Evolutionary conservation across 2,329 filamentous ascomycete species (phyloP).

Genomic region (Exophiala oligosperma): DNA sequence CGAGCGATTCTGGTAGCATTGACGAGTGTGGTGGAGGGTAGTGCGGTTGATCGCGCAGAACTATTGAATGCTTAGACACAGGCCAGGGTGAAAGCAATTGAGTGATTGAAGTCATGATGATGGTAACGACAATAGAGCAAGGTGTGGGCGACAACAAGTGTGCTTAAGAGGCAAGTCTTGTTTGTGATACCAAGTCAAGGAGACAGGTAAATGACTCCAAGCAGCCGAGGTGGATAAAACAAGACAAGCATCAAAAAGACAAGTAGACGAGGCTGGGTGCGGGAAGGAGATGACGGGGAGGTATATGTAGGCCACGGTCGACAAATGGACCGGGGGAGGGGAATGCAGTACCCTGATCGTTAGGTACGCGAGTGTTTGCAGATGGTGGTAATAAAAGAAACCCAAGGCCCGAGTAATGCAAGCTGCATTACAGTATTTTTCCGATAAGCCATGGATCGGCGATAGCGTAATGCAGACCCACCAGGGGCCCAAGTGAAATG

Average conservation of each 20-base stretch:
- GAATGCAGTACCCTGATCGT: conserved; percentile 14
- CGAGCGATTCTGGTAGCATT: conserved; percentile 16
- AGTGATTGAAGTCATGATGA: conserved; percentile 31
- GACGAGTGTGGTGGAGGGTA: conserved; percentile 23
- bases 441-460: conserved; percentile 11
- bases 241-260: conserved; percentile 8
- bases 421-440: conserved; percentile 14
- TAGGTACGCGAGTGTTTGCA: conserved; percentile 8
- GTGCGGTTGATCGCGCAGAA: conserved; percentile 29
- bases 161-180: not conserved
- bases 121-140: conserved; percentile 1
- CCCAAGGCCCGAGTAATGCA: conserved; percentile 3
- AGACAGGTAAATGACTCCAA: conserved; percentile 1
- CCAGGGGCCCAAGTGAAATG: conserved; percentile 10
- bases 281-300: conserved; percentile 13
- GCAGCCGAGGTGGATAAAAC: not conserved
- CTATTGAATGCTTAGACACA: conserved; percentile 30
- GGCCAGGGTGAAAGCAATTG: conserved; percentile 31
- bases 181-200: conserved; percentile 5
- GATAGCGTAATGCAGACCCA: conserved; percentile 12
- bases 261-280: conserved; percentile 20
- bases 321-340: conserved; percentile 7
- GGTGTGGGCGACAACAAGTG: too few relatives aligned
- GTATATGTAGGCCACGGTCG: conserved; percentile 24
- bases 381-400: conserved; percentile 8